Evolutionary conservation across 129 eudicot species (phyloP), one percentile per base, ranked within the genome.

Genomic region (Centella asiatica): DNA sequence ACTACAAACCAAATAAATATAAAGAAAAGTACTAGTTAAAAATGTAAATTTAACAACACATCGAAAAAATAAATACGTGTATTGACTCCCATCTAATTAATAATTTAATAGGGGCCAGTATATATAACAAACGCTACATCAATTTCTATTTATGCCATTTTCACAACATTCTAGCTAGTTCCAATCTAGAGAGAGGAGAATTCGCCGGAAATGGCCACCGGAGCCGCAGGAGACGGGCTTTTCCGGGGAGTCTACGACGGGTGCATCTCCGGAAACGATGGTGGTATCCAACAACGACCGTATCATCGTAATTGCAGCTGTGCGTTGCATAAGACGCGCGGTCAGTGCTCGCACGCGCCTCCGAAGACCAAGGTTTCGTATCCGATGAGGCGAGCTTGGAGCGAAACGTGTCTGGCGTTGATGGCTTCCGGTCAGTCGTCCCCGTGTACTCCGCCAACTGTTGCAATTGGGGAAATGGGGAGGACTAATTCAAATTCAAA

Each of bases 261-360:
- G 2, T 65, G 69, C 25, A 65, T 65, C 20, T 14, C 69, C 36
- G 69, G 60, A 7, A 46, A 65, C 44, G 69, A 49, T 10, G 50
- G 3, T 29, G 60, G 47, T 14, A 39, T 48, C 22, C 25, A 36
- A 8, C 25, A 23, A 9, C 49, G 69, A 9, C 69, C 69, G 1
- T 65, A 65, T 22, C 69, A 65, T 29, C 69, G 69, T 10, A 65
- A 65, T 0, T 65, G 69, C 19, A 52, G 60, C 48, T 65, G 69
- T 33, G 69, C 69, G 3, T 31, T 65, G 19, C 69, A 65, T 39
- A 34, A 50, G 3, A 13, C 19, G 45, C 69, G 57, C 31, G 14
- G 60, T 1, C 19, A 65, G 4, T 32, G 59, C 60, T 49, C 57
- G 6, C 69, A 22, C 15, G 25, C 28, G 54, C 26, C 55, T 1